Conservation (phyloP, 345 rosid species). For the Tarenaya hassleriana region DNA sequence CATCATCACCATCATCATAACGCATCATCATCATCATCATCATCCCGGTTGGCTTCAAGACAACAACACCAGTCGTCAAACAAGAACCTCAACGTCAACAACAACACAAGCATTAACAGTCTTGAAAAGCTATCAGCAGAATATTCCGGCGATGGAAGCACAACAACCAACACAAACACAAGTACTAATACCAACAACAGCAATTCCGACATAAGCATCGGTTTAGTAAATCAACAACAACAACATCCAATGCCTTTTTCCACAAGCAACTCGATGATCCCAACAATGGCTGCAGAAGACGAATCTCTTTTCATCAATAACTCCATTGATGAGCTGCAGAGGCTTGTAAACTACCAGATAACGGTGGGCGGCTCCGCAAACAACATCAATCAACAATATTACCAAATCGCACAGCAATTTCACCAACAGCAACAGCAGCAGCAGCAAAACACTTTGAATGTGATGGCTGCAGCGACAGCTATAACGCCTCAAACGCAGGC, state of each 20-base stretch:
- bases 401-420: slow-evolving; percentile 35
- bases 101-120: too few relatives aligned
- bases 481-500: slow-evolving; percentile 32
- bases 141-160: slow-evolving; percentile 39
- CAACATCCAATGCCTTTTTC: slow-evolving; percentile 35
- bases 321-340: slow-evolving; percentile 58
- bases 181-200: slow-evolving; percentile 18
- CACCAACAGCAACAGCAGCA: slow-evolving; percentile 36
- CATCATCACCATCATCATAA: slow-evolving; percentile 23
- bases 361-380: slow-evolving; percentile 28
- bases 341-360: slow-evolving; percentile 60
- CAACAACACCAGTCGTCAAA: slow-evolving; percentile 28
- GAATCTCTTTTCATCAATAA: slow-evolving; percentile 20
- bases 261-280: slow-evolving; percentile 28
- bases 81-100: slow-evolving; percentile 30
- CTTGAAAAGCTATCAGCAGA: slow-evolving; percentile 29
- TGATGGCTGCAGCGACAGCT: slow-evolving; percentile 28
- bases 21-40: slow-evolving; percentile 23
- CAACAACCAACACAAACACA: slow-evolving; percentile 25
- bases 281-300: slow-evolving; percentile 23
- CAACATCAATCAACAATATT: slow-evolving; percentile 34
- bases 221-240: slow-evolving; percentile 41
- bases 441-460: slow-evolving; percentile 33
- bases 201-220: slow-evolving; percentile 56
- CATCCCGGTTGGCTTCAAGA: slow-evolving; percentile 22